Percentiles rank a stretch among this genome's conserved stretches.
These are phyloP conservation scores for Trifolium repens DNA, from an alignment of 306 rosid species.

Conservation along the genomic window DNA sequence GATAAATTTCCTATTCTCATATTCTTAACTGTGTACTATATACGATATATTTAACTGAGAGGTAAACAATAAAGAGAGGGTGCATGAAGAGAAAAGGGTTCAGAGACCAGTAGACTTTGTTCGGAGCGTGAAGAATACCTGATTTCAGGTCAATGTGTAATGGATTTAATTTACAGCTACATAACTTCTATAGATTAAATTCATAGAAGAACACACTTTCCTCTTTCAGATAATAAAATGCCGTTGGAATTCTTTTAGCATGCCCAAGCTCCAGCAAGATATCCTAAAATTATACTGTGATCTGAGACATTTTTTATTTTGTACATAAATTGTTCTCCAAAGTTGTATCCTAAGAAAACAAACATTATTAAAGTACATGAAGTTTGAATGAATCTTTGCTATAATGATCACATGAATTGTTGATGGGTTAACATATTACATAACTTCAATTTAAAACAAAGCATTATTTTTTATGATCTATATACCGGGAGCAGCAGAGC, in stretches of 20 bases:
- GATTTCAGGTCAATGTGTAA: not conserved
- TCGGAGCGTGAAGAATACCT: no score
- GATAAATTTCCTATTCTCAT: no score
- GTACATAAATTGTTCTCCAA: not conserved
- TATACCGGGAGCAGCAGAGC: not conserved
- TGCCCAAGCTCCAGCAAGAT: slow-evolving; percentile 4
- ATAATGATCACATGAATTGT: not conserved
- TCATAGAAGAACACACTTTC: no score
- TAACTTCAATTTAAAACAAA: slow-evolving; percentile 25
- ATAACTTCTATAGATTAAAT: no score
- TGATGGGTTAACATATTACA: slow-evolving; percentile 14
- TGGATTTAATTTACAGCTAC: not conserved
- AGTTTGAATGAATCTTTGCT: slow-evolving; percentile 1
- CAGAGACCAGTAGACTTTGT: no score
- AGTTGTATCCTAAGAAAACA: not conserved
- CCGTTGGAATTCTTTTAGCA: not conserved
- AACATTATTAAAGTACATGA: not conserved
- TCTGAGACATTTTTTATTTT: not conserved
- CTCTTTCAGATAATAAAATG: not conserved
- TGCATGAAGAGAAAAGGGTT: no score
- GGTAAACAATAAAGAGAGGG: no score
- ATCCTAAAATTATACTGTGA: slow-evolving; percentile 10
- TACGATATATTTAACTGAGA: no score
- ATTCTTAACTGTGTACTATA: no score
- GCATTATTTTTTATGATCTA: not conserved